Percentiles rank a stretch among this genome's conserved stretches.
phyloP scores from a whole-genome alignment of 495 filamentous ascomycete species.

The Penicillium waksmanii region DNA sequence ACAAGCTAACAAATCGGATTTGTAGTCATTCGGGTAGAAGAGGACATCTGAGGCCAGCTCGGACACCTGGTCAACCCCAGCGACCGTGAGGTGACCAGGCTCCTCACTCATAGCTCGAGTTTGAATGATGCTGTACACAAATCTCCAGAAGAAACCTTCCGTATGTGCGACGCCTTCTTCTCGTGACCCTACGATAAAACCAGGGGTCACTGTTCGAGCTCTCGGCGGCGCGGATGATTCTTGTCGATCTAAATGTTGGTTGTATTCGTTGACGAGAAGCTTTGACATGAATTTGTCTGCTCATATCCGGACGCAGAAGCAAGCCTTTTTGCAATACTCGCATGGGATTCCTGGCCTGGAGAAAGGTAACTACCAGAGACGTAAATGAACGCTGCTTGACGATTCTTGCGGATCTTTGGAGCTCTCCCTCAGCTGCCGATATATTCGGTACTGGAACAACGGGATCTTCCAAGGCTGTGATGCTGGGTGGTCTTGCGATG shows the following conservation, averaged over 20 bases:
- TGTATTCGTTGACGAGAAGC: slow-evolving; percentile 9
- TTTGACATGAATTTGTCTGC: slow-evolving; percentile 35
- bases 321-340: slow-evolving; percentile 13
- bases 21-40: background rate
- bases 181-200: slow-evolving; percentile 31
- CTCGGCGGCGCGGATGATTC: background rate
- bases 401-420: too few relatives aligned
- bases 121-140: slow-evolving; percentile 19
- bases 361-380: slow-evolving; percentile 33
- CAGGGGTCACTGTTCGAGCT: slow-evolving; percentile 29
- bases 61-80: slow-evolving; percentile 17
- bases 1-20: background rate
- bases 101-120: slow-evolving; percentile 5
- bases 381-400: slow-evolving; percentile 18
- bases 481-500: too few relatives aligned
- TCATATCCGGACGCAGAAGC: slow-evolving; percentile 29
- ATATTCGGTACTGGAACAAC: too few relatives aligned
- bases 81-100: slow-evolving; percentile 8
- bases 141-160: slow-evolving; percentile 33
- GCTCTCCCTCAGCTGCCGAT: too few relatives aligned
- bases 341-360: slow-evolving; percentile 7
- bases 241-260: slow-evolving; percentile 5
- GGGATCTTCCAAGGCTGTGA: too few relatives aligned
- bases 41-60: slow-evolving; percentile 1
- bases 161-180: slow-evolving; percentile 22